These are phyloP conservation scores for Prunus salicina DNA, from an alignment of 306 rosid species.

Conservation along the genomic window DNA sequence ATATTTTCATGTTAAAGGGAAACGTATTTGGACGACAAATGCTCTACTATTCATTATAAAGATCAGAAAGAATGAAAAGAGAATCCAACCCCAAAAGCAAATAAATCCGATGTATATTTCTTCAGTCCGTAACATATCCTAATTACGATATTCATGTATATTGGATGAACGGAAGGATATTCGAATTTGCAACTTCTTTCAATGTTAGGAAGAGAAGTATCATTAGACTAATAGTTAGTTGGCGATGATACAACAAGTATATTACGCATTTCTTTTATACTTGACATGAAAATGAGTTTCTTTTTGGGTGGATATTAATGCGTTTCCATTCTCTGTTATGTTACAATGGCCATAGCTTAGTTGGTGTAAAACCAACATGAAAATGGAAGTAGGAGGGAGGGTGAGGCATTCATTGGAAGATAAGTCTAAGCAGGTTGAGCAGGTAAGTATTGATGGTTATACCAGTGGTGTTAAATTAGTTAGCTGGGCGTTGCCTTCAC, in stretches of 20 bases:
- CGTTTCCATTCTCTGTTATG: background rate
- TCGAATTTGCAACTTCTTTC: too few relatives aligned
- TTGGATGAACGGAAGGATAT: too few relatives aligned
- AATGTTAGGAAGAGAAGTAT: background rate
- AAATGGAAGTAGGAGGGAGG: background rate
- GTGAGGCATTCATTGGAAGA: background rate
- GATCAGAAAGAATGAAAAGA: background rate
- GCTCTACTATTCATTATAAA: conserved; percentile 13
- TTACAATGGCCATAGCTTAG: too few relatives aligned
- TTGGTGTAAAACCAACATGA: too few relatives aligned
- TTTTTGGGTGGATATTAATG: background rate
- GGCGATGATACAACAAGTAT: background rate
- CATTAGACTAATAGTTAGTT: too few relatives aligned
- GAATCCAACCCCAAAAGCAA: conserved; percentile 24
- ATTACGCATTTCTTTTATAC: background rate
- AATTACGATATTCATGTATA: too few relatives aligned
- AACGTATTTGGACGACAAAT: conserved; percentile 32
- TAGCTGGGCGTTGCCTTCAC: background rate
- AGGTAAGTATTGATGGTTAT: background rate
- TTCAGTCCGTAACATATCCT: too few relatives aligned
- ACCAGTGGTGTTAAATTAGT: background rate
- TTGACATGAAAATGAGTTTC: background rate
- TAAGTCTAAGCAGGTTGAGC: background rate
- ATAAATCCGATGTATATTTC: background rate
- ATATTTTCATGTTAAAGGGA: conserved; percentile 2